A percentile compares a stretch with the other conserved stretches of the same genome.
phyloP scores from a whole-genome alignment of 352 stramenopile genomes.

The Phytophthora cryptogea region DNA sequence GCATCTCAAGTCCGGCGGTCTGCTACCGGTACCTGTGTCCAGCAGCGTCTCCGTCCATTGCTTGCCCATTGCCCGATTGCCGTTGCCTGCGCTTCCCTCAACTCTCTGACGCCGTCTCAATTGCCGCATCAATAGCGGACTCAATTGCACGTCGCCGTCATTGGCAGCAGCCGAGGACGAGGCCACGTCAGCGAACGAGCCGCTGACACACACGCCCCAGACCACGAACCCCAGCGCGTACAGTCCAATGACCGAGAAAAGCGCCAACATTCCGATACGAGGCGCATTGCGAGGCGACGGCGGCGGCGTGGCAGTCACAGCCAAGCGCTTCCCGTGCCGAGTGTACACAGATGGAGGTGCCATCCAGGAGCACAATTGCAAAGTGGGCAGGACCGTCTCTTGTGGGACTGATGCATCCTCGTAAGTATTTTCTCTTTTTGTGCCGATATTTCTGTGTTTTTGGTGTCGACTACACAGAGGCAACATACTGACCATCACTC shows the following conservation, averaged over 20 bases:
- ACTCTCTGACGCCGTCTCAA: slow-evolving; percentile 20
- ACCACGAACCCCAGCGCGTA: slow-evolving; percentile 36
- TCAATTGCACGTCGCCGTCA: slow-evolving; percentile 13
- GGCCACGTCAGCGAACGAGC: slow-evolving; percentile 10
- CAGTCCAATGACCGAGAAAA: slow-evolving; percentile 34
- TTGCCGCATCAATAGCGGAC: slow-evolving; percentile 11
- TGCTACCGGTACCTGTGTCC: slow-evolving; percentile 4
- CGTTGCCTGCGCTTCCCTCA: neutral
- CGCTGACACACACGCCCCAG: slow-evolving; percentile 23
- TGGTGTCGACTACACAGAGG: slow-evolving; percentile 17
- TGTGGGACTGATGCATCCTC: slow-evolving; percentile 7
- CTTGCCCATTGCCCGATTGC: neutral
- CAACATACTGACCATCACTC: slow-evolving; percentile 29
- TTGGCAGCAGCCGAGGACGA: slow-evolving; percentile 10
- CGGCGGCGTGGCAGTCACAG: slow-evolving; percentile 9
- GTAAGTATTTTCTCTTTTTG: neutral
- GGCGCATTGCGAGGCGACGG: slow-evolving; percentile 19
- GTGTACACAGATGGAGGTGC: slow-evolving; percentile 4
- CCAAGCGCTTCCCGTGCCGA: slow-evolving; percentile 6
- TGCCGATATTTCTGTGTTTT: slow-evolving; percentile 4
- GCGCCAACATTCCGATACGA: slow-evolving; percentile 24
- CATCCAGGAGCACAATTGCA: slow-evolving; percentile 27
- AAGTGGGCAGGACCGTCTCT: slow-evolving; percentile 19
- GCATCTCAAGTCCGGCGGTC: slow-evolving; percentile 39
- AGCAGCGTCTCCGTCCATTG: slow-evolving; percentile 18